Evolutionary conservation across 352 stramenopile genomes (phyloP).

Genomic region (Phytophthora sojae): DNA sequence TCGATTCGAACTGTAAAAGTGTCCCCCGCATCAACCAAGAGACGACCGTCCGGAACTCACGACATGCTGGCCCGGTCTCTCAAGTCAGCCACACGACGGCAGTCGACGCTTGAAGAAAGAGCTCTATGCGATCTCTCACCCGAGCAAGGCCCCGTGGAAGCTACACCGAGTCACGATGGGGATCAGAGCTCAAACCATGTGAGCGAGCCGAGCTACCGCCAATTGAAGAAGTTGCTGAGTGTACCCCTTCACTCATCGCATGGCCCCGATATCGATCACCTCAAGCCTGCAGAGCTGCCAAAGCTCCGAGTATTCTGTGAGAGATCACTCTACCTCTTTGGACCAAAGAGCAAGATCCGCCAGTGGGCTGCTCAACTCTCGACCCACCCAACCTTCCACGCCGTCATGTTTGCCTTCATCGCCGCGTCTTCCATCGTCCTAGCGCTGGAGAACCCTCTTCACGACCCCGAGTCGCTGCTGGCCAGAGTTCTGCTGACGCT

Average conservation of each 20-base stretch:
- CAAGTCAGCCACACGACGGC: too few species aligned
- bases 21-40: not conserved
- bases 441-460: conserved; percentile 85
- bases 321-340: not conserved
- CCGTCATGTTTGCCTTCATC: conserved; percentile 74
- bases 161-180: too few species aligned
- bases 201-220: not conserved
- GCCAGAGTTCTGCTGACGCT: conserved; percentile 7
- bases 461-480: conserved; percentile 49
- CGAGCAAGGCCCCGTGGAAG: too few species aligned
- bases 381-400: conserved; percentile 72
- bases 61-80: not conserved
- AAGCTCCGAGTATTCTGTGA: not conserved
- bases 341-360: not conserved
- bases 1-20: not conserved
- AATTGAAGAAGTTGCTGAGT: not conserved
- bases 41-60: not conserved
- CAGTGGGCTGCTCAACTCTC: conserved; percentile 18
- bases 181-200: not conserved
- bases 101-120: too few species aligned
- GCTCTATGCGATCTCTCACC: too few species aligned
- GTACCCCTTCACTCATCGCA: not conserved
- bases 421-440: conserved; percentile 75
- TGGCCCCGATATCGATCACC: not conserved
- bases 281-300: not conserved